Percentiles rank a stretch among this genome's conserved stretches.
phyloP scores from a whole-genome alignment of 768 basidiomycete genomes.

The Coprinopsis marcescibilis region DNA sequence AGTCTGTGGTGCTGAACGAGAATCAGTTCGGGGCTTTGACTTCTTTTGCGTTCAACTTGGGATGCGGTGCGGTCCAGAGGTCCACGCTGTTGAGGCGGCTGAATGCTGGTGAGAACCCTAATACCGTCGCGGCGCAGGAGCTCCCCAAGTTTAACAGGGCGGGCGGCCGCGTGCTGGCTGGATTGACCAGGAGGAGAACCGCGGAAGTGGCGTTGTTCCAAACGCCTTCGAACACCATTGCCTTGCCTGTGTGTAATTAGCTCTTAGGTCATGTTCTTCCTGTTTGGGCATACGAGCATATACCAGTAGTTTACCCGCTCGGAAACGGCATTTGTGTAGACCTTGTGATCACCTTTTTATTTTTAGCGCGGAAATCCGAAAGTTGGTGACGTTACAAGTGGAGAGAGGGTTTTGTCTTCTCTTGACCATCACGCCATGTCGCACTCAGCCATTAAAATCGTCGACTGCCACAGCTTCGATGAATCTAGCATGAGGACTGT shows the following conservation, averaged over 20 bases:
- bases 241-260: slow-evolving; percentile 23
- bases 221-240: slow-evolving; percentile 25
- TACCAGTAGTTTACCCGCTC: neutral
- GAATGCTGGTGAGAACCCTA: slow-evolving; percentile 29
- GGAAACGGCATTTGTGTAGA: too few species aligned
- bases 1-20: slow-evolving; percentile 26
- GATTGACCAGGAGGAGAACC: slow-evolving; percentile 24
- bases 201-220: slow-evolving; percentile 30
- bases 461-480: too few species aligned
- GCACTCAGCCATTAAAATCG: too few species aligned
- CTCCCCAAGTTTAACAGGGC: slow-evolving; percentile 29
- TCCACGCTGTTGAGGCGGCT: slow-evolving; percentile 28
- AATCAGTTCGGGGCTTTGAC: slow-evolving; percentile 32
- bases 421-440: too few species aligned
- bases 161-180: slow-evolving; percentile 24
- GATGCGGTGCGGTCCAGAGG: slow-evolving; percentile 23
- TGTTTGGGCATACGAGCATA: neutral
- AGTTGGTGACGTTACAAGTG: too few species aligned
- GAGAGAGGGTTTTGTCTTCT: too few species aligned
- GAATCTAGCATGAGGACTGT: too few species aligned
- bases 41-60: slow-evolving; percentile 28
- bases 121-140: slow-evolving; percentile 31
- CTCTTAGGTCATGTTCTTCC: neutral
- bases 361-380: too few species aligned
- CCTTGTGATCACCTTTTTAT: neutral